Evolutionary conservation across 306 rosid species (phyloP).

Genomic region (Acacia confusa): DNA sequence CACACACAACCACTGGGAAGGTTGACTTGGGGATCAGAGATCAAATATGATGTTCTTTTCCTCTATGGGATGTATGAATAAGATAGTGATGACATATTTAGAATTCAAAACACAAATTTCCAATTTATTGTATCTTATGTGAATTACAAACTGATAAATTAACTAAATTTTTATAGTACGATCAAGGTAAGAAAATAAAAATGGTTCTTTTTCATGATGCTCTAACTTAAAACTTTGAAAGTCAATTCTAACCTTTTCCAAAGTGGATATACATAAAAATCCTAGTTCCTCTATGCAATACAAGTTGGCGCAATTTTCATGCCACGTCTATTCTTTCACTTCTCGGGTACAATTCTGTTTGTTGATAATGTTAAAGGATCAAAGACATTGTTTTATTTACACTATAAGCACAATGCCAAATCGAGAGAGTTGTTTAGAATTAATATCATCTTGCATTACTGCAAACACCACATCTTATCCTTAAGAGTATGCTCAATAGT

Average conservation of each 20-base stretch:
- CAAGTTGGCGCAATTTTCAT: not conserved
- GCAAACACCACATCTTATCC: not conserved
- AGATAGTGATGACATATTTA: not conserved
- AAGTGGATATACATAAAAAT: not conserved
- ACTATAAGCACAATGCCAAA: not conserved
- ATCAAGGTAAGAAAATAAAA: not conserved
- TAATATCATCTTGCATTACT: not conserved
- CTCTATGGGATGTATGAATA: too few relatives aligned
- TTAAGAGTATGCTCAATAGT: not conserved
- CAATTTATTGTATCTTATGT: too few relatives aligned
- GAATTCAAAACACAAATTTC: not conserved
- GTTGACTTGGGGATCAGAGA: too few relatives aligned
- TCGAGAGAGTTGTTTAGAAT: not conserved
- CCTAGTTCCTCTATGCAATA: not conserved
- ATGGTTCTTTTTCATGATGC: not conserved
- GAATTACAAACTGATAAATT: too few relatives aligned
- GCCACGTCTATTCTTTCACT: not conserved
- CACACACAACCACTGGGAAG: too few relatives aligned
- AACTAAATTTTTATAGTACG: too few relatives aligned
- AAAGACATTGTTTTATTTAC: too few relatives aligned
- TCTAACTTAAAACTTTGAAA: not conserved
- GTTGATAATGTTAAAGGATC: too few relatives aligned
- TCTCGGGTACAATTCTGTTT: too few relatives aligned
- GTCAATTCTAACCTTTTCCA: not conserved
- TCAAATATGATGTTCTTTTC: too few relatives aligned